Evolutionary conservation across 2,329 filamentous ascomycete species (phyloP), one percentile per base, ranked within the genome.

Genomic region (Verticillium dahliae): DNA sequence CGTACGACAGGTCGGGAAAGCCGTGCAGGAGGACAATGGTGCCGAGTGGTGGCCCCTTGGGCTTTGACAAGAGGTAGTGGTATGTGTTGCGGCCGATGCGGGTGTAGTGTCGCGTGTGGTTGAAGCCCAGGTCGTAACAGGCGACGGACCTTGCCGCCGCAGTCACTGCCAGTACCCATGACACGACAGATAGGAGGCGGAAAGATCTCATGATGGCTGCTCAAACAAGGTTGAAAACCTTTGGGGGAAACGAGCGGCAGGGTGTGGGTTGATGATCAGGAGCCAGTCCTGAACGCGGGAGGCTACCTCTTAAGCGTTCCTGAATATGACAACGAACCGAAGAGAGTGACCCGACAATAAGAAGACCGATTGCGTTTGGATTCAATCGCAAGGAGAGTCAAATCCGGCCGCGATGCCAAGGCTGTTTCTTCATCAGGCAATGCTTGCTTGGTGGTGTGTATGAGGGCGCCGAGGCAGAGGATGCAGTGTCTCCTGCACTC

Each of bases 1-100:
- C 90, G 67, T 90, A 83, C 3, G 85, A 83, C 9, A 92, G 73
- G 72, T 93, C 90, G 1, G 90, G 90, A 76, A 85, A 92, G 65
- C 90, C 90, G 73, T 90, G 86, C 68, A 88, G 60, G 62, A 69
- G 67, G 61, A 82, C 73, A 45, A 81, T 73, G 4, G 79, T 81
- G 56, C 73, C 76, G 37, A 70, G 66, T 10, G 72, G 72, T 11
- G 56, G 33, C 41, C 72, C 69, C 62, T 66, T 58, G 1, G 83
- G 80, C 61, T 79, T 76, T 33, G 77, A 77, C 33, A 83, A 71
- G 63, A 84, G 75, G 69, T 85, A 86, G 39, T 41, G 39, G 14
- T 41, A 41, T 3, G 15, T 41, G 39, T 77, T 87, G 63, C 81
- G 78, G 59, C 85, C 86, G 68, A 62, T 64, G 34, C 62, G 50